These are phyloP conservation scores for Tritrichomonas musculus DNA, from an alignment of 208 protist species.

Conservation along the genomic window DNA sequence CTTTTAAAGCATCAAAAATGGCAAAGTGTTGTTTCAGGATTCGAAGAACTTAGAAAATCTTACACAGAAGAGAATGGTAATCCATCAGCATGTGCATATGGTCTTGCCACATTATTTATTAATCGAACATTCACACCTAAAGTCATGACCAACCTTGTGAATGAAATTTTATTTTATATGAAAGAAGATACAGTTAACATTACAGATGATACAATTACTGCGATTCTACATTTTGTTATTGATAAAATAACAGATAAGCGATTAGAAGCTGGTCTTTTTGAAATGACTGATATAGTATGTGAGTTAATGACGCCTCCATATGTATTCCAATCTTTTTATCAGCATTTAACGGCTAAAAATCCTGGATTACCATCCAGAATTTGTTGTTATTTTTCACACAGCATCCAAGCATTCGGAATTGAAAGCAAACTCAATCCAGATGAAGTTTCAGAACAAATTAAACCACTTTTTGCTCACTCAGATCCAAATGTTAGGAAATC, in stretches of 20 bases:
- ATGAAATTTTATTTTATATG: neutral
- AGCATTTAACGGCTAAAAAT: neutral
- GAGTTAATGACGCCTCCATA: neutral
- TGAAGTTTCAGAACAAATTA: neutral
- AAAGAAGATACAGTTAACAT: neutral
- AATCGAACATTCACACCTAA: conserved; percentile 17
- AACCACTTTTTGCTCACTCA: neutral
- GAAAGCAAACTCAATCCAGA: neutral
- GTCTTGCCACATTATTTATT: neutral
- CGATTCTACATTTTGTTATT: neutral
- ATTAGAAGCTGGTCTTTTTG: neutral
- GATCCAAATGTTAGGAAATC: neutral
- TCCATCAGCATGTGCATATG: neutral
- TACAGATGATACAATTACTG: conserved; percentile 4
- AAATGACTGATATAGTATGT: neutral
- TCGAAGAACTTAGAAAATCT: neutral
- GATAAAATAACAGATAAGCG: conserved; percentile 25
- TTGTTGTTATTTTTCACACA: neutral
- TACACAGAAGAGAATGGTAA: neutral
- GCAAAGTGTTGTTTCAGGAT: neutral
- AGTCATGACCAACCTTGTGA: neutral
- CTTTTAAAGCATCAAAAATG: neutral
- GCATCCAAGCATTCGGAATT: neutral
- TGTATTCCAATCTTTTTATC: neutral
- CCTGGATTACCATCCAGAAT: neutral